Evolutionary conservation across 2,329 filamentous ascomycete genomes (phyloP), one percentile per base, ranked within the genome.

Genomic region (Tetracladium maxilliforme): DNA sequence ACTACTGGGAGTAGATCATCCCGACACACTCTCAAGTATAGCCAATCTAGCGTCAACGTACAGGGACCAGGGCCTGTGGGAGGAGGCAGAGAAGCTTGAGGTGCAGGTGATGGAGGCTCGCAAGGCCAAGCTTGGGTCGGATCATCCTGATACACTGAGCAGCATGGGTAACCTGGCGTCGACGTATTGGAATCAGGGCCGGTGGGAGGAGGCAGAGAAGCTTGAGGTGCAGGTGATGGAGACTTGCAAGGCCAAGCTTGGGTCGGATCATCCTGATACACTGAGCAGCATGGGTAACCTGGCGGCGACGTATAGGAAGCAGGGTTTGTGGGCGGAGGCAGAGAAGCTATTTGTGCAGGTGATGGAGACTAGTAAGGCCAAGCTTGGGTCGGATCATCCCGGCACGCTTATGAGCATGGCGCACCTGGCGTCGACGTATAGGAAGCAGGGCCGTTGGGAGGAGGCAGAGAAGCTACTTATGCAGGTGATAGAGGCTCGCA

Each of bases 191-290:
- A 22, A 32, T n/a, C 16, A 32, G 14, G 30, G 30, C 11, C 14
- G 22, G 12, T 29, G 16, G 14, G 23, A 31, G 5, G 26, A 35
- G 14, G 31, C 33, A 4, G 33, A 35, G 16, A 14, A 31, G 14
- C 17, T 31, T 10, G 3, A 6, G 3, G 16, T 20, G 14, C n/a
- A 22, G 15, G 29, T 27, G 19, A 20, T 28, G 10, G 25, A 25
- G 18, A 16, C 14, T 6, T 19, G 16, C 9, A 9, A 9, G 18
- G 9, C 9, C 9, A 11, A 9, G 18, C 18, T 19, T 19, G 18
- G 18, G 18, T 9, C 18, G 9, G 18, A 19, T 19, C 18, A 19
- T 19, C 18, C 21, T 6, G 6, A 22, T n/a, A 22, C 21, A 12
- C 8, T 22, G 11, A n/a, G 6, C 6, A 22, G 11, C 11, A 12